Evolutionary conservation across 768 basidiomycete genomes (phyloP).

Genomic region (Zangia roseola): DNA sequence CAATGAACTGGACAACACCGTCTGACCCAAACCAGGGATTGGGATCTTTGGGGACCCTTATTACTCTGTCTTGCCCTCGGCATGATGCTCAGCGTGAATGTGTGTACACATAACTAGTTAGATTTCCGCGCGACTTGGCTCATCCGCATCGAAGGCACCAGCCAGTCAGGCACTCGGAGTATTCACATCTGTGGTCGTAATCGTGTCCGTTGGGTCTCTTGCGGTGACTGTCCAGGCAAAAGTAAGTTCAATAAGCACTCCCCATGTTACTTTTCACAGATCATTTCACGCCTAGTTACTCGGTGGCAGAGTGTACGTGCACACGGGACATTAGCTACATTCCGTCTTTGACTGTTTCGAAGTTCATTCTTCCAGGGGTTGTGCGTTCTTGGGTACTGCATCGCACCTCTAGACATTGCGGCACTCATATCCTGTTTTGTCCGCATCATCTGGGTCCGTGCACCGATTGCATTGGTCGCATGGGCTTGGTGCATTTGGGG

Average conservation of each 20-base stretch:
- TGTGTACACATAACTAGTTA: constrained; percentile 32
- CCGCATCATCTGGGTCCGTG: constrained; percentile 79
- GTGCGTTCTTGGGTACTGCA: constrained; percentile 92
- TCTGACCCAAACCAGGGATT: constrained; percentile 60
- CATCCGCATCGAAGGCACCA: constrained; percentile 61
- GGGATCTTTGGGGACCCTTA: constrained; percentile 98
- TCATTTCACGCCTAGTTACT: constrained; percentile 50
- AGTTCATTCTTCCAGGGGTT: constrained; percentile 96
- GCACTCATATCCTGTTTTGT: constrained; percentile 87
- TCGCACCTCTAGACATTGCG: constrained; percentile 90
- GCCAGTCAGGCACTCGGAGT: constrained; percentile 78
- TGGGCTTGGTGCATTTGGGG: constrained; percentile 99
- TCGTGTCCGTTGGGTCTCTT: constrained; percentile 87
- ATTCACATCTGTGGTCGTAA: constrained; percentile 92
- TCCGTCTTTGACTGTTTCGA: constrained; percentile 5
- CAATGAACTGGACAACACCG: background rate
- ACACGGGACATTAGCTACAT: background rate
- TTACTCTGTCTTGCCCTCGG: constrained; percentile 78
- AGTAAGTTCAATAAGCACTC: constrained; percentile 38
- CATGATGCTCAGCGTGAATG: constrained; percentile 84
- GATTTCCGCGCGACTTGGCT: background rate
- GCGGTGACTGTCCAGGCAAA: constrained; percentile 96
- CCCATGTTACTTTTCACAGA: background rate
- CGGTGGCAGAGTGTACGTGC: constrained; percentile 75
- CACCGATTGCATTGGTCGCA: constrained; percentile 79